Evolutionary conservation across 2,329 filamentous ascomycete genomes (phyloP).

Genomic region (Fusarium pininemorale): DNA sequence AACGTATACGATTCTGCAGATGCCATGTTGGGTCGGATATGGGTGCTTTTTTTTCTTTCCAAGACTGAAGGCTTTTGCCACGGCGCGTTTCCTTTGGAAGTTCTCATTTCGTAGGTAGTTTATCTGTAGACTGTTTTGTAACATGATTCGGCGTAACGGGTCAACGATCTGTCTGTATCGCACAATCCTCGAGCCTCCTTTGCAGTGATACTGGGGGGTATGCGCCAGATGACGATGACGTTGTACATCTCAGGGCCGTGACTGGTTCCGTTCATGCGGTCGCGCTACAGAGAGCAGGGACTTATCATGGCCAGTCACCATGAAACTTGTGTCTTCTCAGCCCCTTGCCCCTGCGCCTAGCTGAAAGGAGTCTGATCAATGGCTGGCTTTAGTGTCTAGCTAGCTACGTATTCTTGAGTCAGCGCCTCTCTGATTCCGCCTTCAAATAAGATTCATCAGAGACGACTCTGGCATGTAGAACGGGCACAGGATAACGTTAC

Average conservation of each 20-base stretch:
- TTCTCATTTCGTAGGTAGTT: constrained; percentile 43
- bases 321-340: not conserved
- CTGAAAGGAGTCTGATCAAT: constrained; percentile 7
- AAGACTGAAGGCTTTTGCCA: constrained; percentile 39
- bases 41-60: constrained; percentile 25
- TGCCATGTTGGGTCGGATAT: constrained; percentile 28
- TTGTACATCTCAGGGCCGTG: constrained; percentile 7
- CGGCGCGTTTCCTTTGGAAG: constrained; percentile 39
- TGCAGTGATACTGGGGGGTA: not conserved
- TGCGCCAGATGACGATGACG: constrained; percentile 12
- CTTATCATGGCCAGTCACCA: not conserved
- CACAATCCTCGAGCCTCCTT: not conserved
- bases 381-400: not conserved
- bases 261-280: constrained; percentile 22
- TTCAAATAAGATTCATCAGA: not conserved
- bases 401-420: not conserved
- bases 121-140: constrained; percentile 40
- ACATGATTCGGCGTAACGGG: constrained; percentile 36
- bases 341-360: constrained; percentile 14
- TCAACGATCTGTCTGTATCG: constrained; percentile 27
- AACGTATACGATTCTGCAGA: constrained; percentile 35
- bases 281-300: not conserved
- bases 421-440: not conserved
- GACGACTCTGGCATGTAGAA: not conserved
- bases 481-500: not conserved